These are phyloP conservation scores for Termitomyces sp. DNA, from an alignment of 768 basidiomycete species.

Conservation along the genomic window DNA sequence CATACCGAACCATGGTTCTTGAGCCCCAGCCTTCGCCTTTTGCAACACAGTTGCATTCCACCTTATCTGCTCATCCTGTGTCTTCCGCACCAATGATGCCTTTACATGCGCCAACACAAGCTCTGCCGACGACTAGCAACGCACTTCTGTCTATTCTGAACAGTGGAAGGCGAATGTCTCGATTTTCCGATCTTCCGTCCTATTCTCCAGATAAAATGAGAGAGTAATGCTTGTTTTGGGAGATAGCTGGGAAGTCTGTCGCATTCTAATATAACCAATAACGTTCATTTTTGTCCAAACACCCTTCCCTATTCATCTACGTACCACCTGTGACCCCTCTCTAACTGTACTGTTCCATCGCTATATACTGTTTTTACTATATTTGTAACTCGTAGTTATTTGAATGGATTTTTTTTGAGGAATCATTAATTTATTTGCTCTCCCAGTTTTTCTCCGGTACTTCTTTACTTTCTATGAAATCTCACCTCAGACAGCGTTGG, in stretches of 20 bases:
- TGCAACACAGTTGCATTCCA: not conserved
- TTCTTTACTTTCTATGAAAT: too few relatives aligned
- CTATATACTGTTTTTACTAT: not conserved
- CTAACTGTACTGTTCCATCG: not conserved
- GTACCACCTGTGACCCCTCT: not conserved
- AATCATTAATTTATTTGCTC: not conserved
- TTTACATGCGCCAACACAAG: not conserved
- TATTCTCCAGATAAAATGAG: not conserved
- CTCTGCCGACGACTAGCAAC: constrained; percentile 5
- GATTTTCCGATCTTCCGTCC: not conserved
- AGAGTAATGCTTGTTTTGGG: not conserved
- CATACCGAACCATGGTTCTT: not conserved
- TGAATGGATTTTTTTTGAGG: not conserved
- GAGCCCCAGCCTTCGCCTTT: not conserved
- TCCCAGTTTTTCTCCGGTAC: too few relatives aligned
- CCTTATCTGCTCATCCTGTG: not conserved
- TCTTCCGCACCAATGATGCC: not conserved
- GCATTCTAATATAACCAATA: not conserved
- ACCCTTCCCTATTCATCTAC: not conserved
- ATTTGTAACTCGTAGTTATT: not conserved
- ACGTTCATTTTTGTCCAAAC: not conserved
- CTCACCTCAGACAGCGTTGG: too few relatives aligned
- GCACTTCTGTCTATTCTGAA: constrained; percentile 16
- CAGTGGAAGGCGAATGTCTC: constrained; percentile 6
- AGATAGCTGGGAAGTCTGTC: not conserved